Conservation (phyloP, 2,329 filamentous ascomycete species). For the Fusarium transvaalense region DNA sequence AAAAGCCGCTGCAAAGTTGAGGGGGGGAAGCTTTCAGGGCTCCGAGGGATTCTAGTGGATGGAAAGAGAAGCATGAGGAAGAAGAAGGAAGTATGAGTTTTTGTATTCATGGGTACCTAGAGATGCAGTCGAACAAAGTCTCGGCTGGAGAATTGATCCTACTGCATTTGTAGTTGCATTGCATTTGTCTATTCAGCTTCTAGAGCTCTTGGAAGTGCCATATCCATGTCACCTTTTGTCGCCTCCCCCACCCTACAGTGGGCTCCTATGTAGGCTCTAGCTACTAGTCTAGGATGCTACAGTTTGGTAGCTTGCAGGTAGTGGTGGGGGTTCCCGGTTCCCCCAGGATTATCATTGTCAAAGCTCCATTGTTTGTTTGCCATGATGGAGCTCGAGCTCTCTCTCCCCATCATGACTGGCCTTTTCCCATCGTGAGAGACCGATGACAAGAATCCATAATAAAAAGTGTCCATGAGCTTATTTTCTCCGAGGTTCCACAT, state of each 20-base stretch:
- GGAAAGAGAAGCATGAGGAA: constrained; percentile 3
- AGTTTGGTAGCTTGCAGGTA: constrained; percentile 6
- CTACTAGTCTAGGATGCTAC: no score
- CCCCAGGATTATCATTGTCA: constrained; percentile 23
- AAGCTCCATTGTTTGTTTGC: constrained; percentile 29
- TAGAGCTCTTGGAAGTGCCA: constrained; percentile 12
- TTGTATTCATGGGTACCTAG: not conserved
- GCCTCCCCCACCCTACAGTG: constrained; percentile 41
- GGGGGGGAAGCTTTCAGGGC: not conserved
- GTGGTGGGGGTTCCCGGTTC: constrained; percentile 38
- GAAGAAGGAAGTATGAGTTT: not conserved
- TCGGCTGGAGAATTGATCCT: not conserved
- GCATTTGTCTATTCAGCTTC: constrained; percentile 9
- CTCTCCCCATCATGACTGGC: constrained; percentile 36
- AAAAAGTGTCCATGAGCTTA: constrained; percentile 39
- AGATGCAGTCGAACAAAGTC: not conserved
- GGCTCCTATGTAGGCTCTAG: no score
- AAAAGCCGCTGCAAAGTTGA: not conserved
- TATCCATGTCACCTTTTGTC: constrained; percentile 4
- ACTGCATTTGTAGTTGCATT: not conserved
- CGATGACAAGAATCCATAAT: constrained; percentile 12
- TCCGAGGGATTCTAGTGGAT: not conserved
- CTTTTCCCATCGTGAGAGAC: constrained; percentile 9
- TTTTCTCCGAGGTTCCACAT: constrained; percentile 19
- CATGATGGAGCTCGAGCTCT: constrained; percentile 42